These are phyloP conservation scores for Phytophthora crassamura DNA, from an alignment of 352 stramenopile genomes.

Conservation along the genomic window DNA sequence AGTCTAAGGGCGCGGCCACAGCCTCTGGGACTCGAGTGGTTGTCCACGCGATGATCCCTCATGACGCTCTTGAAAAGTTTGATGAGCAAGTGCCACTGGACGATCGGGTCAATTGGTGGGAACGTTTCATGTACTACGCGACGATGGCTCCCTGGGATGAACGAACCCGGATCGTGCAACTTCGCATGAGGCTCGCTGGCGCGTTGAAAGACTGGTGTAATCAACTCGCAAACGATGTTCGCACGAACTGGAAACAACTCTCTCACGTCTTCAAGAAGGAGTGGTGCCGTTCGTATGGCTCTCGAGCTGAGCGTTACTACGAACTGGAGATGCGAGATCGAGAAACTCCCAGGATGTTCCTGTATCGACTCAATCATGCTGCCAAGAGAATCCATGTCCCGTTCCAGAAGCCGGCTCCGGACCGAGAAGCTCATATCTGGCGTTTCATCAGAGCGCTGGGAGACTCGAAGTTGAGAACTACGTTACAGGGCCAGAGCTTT, in stretches of 20 bases:
- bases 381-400: neutral
- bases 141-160: slow-evolving; percentile 2
- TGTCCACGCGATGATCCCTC: neutral
- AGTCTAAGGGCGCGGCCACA: neutral
- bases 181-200: neutral
- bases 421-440: neutral
- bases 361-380: no score
- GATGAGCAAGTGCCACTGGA: neutral
- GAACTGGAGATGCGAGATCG: no score
- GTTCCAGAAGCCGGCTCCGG: neutral
- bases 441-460: neutral
- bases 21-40: neutral
- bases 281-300: no score
- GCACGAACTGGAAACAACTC: neutral
- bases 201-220: neutral
- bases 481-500: neutral
- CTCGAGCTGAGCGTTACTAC: no score
- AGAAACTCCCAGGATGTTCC: no score
- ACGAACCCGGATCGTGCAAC: neutral
- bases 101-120: slow-evolving; percentile 3
- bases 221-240: neutral
- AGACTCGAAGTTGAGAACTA: neutral
- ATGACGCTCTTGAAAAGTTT: slow-evolving; percentile 2
- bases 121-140: slow-evolving; percentile 9
- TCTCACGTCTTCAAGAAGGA: no score